phyloP scores from a whole-genome alignment of 108 stramenopile genomes.

The Skeletonema marinoi region DNA sequence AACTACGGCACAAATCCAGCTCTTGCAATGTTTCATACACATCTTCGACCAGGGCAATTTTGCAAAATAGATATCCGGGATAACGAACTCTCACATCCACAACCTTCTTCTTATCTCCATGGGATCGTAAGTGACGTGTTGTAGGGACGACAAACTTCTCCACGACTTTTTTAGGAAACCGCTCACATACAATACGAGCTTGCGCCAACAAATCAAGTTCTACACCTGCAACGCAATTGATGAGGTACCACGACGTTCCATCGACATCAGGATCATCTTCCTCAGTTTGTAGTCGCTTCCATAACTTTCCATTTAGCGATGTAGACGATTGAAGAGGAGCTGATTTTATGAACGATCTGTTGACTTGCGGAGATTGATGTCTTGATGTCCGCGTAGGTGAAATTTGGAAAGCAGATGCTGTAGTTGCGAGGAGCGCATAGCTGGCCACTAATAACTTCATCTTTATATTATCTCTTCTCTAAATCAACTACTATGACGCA shows the following conservation, averaged over 20 bases:
- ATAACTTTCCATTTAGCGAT: slow-evolving; percentile 47
- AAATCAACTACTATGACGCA: not conserved
- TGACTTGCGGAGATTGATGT: not conserved
- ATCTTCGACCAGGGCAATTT: slow-evolving; percentile 63
- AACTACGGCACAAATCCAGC: slow-evolving; percentile 74
- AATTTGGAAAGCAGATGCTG: slow-evolving; percentile 6
- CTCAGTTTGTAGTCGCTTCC: slow-evolving; percentile 69
- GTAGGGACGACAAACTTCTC: slow-evolving; percentile 78
- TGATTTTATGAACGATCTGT: not conserved
- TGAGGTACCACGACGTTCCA: slow-evolving; percentile 71
- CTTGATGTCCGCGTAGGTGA: not conserved
- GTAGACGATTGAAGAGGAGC: slow-evolving; percentile 5
- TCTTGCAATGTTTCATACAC: slow-evolving; percentile 76
- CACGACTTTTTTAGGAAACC: slow-evolving; percentile 46
- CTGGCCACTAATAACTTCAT: not conserved
- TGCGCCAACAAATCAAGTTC: slow-evolving; percentile 73
- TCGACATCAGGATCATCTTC: slow-evolving; percentile 57
- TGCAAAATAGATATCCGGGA: slow-evolving; percentile 87
- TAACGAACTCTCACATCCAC: slow-evolving; percentile 80
- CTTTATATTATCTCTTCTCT: not conserved
- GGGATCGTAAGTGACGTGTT: slow-evolving; percentile 56
- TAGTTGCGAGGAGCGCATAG: not conserved
- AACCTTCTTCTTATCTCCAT: slow-evolving; percentile 83
- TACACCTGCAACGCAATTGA: slow-evolving; percentile 85
- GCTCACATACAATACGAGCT: slow-evolving; percentile 43